Evolutionary conservation across 345 rosid genomes (phyloP), one percentile per base, ranked within the genome.

Genomic region (Gossypium australe): DNA sequence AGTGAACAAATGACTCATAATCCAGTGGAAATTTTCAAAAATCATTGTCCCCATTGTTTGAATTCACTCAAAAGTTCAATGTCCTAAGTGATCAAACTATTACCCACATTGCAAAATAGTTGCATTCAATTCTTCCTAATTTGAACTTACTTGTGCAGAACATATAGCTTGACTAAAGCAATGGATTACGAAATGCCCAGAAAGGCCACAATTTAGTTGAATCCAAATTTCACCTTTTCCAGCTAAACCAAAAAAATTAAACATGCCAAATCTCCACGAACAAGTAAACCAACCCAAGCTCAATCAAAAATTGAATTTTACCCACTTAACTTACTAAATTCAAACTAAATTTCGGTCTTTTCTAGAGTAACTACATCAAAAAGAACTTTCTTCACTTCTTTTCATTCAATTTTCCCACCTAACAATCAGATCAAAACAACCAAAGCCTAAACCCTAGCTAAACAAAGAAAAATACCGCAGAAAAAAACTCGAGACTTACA

Each of bases 401-500:
- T 49, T 49, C 49, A 52, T 72, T 43, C 70, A 59, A 47, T 17
- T 43, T 59, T 60, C 65, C 55, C 63, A 59, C 62, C 57, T 29
- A 73, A 27, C 17, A 71, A 75, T 61, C 51, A 22, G 47, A 78
- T 76, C 75, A 69, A 77, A 49, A 45, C 64, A 45, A 62, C 67
- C 51, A 68, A 75, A 61, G 71, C 80, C 59, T 67, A 74, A 74
- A 38, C 61, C 58, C 44, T 16, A 51, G 56, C 68, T 13, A 62
- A 51, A 38, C 60, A 41, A 75, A 63, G 65, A 73, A 51, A 7
- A 2, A 58, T 43, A 64, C 52, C 44, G 29, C 43, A 64, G 56
- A 57, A 68, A 47, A 67, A 25, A 17, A 52, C 20, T 67, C 10
- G 3, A 25, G 47, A 34, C 27, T n/a, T 89, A 96, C 99, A 96